Evolutionary conservation across 1,284 basidiomycete genomes (phyloP).

Genomic region (Pseudozyma flocculosa): DNA sequence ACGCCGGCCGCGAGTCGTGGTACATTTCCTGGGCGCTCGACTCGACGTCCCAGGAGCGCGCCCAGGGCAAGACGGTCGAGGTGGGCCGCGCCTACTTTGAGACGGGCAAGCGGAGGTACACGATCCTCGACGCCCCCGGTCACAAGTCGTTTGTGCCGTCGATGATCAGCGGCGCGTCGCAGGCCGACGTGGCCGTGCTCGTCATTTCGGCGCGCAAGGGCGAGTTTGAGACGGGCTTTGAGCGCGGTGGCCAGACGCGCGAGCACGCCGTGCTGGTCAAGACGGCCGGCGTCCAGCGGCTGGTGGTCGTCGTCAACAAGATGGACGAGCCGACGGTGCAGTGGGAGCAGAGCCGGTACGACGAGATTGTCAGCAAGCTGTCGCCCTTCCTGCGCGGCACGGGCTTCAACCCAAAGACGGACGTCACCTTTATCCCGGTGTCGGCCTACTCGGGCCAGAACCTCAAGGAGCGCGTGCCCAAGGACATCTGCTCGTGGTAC

Average conservation of each 20-base stretch:
- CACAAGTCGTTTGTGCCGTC: constrained; percentile 57
- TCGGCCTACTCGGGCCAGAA: constrained; percentile 56
- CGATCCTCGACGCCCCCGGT: constrained; percentile 56
- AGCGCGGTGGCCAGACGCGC: constrained; percentile 56
- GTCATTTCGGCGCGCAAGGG: constrained; percentile 56
- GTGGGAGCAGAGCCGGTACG: constrained; percentile 54
- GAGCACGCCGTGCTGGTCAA: constrained; percentile 58
- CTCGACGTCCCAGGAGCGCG: constrained; percentile 56
- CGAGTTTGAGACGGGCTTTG: constrained; percentile 58
- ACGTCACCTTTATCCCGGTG: constrained; percentile 54
- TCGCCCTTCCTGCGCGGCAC: constrained; percentile 51
- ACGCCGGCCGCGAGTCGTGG: constrained; percentile 56
- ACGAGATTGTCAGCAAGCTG: constrained; percentile 54
- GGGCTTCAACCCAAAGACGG: constrained; percentile 58
- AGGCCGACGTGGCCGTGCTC: constrained; percentile 56
- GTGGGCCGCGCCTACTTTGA: constrained; percentile 57
- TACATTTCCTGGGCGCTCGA: constrained; percentile 58
- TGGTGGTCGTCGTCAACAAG: constrained; percentile 58
- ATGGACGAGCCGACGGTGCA: constrained; percentile 57
- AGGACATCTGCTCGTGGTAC: constrained; percentile 51
- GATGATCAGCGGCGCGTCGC: constrained; percentile 57
- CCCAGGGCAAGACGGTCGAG: constrained; percentile 58
- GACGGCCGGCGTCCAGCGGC: constrained; percentile 56
- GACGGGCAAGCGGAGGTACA: constrained; percentile 57
- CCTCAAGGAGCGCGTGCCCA: constrained; percentile 53